Evolutionary conservation across 1,284 basidiomycete species (phyloP).

Genomic region (Pseudozyma sp.): DNA sequence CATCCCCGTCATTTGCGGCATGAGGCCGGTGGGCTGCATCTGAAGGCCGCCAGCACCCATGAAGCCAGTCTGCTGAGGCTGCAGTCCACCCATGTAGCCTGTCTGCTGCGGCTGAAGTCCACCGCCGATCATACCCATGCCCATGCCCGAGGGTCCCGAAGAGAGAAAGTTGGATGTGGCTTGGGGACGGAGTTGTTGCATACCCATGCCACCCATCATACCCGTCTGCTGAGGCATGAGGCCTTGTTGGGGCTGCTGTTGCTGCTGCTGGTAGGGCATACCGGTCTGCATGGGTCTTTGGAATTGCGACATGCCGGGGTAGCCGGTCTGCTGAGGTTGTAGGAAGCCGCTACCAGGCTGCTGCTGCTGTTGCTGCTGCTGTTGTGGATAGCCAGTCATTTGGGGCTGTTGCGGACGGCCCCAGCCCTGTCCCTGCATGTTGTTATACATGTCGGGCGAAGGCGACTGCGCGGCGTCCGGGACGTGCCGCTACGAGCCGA

Average conservation of each 20-base stretch:
- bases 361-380: conserved; percentile 52
- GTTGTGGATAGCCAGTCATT: conserved; percentile 56
- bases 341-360: conserved; percentile 50
- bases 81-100: conserved; percentile 56
- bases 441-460: conserved; percentile 52
- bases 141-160: conserved; percentile 45
- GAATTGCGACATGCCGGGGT: conserved; percentile 49
- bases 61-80: conserved; percentile 55
- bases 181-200: conserved; percentile 40
- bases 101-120: conserved; percentile 57
- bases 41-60: conserved; percentile 52
- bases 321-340: conserved; percentile 55
- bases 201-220: conserved; percentile 43
- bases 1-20: conserved; percentile 68
- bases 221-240: conserved; percentile 40
- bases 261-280: conserved; percentile 36
- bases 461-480: conserved; percentile 6
- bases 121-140: conserved; percentile 30
- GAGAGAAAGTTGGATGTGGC: conserved; percentile 40
- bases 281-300: conserved; percentile 58
- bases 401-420: conserved; percentile 53
- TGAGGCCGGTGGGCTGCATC: conserved; percentile 62
- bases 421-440: conserved; percentile 60
- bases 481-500: conserved; percentile 9
- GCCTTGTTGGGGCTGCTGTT: conserved; percentile 40